Percentiles rank a stretch among this genome's conserved stretches.
These are phyloP conservation scores for Mycena venus DNA, from an alignment of 768 basidiomycete genomes.

Conservation along the genomic window DNA sequence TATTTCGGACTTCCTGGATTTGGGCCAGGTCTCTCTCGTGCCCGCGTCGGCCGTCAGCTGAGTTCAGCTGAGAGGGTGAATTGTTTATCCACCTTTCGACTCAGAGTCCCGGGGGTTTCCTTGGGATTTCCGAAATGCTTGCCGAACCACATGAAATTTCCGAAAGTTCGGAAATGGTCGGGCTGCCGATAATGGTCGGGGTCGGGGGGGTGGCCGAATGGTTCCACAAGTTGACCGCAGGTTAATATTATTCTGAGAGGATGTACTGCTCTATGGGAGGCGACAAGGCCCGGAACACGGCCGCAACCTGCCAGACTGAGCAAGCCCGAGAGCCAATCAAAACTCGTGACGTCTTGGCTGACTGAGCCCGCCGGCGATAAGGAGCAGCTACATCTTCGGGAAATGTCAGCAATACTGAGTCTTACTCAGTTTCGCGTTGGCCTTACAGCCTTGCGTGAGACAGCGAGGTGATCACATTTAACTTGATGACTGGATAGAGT, in stretches of 20 bases:
- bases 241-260: not conserved
- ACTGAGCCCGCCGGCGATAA: slow-evolving; percentile 27
- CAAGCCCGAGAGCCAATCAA: not conserved
- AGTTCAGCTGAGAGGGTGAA: not conserved
- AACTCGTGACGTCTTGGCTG: slow-evolving; percentile 22
- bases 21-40: too few species aligned
- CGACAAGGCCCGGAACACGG: not conserved
- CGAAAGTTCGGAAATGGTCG: not conserved
- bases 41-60: too few species aligned
- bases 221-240: too few species aligned
- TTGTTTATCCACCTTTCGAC: too few species aligned
- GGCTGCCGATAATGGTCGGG: not conserved
- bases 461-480: not conserved
- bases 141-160: not conserved
- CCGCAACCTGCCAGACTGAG: not conserved
- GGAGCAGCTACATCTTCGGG: not conserved
- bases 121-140: not conserved
- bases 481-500: not conserved
- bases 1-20: too few species aligned
- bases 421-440: slow-evolving; percentile 11
- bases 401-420: slow-evolving; percentile 25
- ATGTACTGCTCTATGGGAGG: not conserved
- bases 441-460: not conserved
- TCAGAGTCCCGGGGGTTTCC: too few species aligned
- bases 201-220: not conserved